Conservation (phyloP, 1,284 basidiomycete genomes). For the Ceratobasidium sp. region DNA sequence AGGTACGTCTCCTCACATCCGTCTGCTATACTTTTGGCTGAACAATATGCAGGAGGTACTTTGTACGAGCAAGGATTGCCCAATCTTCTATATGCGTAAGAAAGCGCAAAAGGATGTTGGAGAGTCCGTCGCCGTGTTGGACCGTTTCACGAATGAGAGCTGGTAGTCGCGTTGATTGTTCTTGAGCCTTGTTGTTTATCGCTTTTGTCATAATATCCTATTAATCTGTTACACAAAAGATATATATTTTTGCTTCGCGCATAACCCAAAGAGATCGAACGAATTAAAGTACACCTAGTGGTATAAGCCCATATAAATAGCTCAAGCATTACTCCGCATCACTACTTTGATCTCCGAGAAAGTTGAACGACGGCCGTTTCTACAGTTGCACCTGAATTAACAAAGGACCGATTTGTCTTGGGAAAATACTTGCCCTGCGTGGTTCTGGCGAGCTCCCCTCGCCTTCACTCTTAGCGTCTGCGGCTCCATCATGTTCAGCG, state of each 20-base stretch:
- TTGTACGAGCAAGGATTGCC: slow-evolving; percentile 97
- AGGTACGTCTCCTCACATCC: slow-evolving; percentile 65
- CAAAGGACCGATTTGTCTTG: neutral
- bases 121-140: slow-evolving; percentile 79
- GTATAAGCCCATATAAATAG: slow-evolving; percentile 13
- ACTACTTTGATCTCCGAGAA: slow-evolving; percentile 73
- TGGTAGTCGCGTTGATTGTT: slow-evolving; percentile 62
- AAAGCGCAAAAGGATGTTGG: slow-evolving; percentile 97
- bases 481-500: slow-evolving; percentile 78
- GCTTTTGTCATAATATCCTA: neutral
- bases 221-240: slow-evolving; percentile 15
- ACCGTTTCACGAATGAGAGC: slow-evolving; percentile 82
- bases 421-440: slow-evolving; percentile 57
- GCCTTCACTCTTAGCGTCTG: slow-evolving; percentile 55
- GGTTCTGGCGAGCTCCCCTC: slow-evolving; percentile 56
- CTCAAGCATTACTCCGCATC: slow-evolving; percentile 57
- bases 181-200: slow-evolving; percentile 8
- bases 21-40: neutral
- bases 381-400: slow-evolving; percentile 60
- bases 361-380: slow-evolving; percentile 72
- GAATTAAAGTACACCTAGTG: slow-evolving; percentile 28
- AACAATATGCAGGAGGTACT: slow-evolving; percentile 82
- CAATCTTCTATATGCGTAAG: slow-evolving; percentile 98
- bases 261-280: neutral
- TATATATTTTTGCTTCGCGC: neutral